Percentiles rank a stretch among this genome's conserved stretches.
phyloP scores from a whole-genome alignment of 2,329 filamentous ascomycete species.

The Leptographium procerum region DNA sequence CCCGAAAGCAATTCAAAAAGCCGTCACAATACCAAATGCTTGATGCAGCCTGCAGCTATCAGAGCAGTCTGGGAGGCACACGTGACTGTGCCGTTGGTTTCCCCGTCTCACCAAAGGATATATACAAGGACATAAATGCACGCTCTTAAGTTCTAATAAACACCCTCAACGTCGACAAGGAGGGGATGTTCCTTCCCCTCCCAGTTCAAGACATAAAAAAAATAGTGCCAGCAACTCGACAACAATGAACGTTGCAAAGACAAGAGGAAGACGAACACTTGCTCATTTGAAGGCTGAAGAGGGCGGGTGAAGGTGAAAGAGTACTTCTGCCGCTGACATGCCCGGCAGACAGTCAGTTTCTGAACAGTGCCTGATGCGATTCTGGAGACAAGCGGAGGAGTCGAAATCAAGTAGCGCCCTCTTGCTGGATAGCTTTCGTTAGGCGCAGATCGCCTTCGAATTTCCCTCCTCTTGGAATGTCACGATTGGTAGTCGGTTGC shows the following conservation, averaged over 20 bases:
- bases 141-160: background rate
- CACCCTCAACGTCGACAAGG: background rate
- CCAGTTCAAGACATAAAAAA: background rate
- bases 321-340: too few relatives aligned
- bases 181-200: background rate
- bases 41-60: slow-evolving; percentile 13
- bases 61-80: background rate
- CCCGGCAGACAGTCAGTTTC: too few relatives aligned
- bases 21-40: slow-evolving; percentile 1
- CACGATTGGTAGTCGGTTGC: background rate
- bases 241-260: too few relatives aligned
- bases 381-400: too few relatives aligned
- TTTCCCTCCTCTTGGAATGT: background rate
- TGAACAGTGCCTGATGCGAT: too few relatives aligned
- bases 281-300: too few relatives aligned
- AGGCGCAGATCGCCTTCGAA: background rate
- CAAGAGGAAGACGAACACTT: too few relatives aligned
- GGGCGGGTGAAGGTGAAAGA: too few relatives aligned
- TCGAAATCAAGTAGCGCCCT: too few relatives aligned
- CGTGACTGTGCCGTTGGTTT: too few relatives aligned
- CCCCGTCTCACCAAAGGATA: background rate
- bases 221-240: background rate
- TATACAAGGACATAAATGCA: background rate
- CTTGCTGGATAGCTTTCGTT: too few relatives aligned
- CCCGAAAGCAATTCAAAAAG: background rate